Percentiles rank a stretch among this genome's conserved stretches.
Evolutionary conservation across 768 basidiomycete species (phyloP).

Genomic region (Leccinum uliginosum): DNA sequence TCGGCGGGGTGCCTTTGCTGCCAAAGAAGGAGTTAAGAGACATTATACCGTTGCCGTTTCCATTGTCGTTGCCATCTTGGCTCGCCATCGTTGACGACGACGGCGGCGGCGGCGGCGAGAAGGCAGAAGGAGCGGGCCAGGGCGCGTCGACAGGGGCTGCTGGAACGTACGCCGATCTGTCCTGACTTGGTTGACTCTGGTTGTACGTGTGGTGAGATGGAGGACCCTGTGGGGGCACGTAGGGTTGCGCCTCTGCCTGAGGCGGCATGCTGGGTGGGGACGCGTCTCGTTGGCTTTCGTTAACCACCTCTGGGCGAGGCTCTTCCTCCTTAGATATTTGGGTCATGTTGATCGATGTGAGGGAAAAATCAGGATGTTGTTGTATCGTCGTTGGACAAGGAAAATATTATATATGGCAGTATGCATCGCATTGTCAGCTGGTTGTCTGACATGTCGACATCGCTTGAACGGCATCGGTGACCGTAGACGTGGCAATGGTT

Average conservation of each 20-base stretch:
- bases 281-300: neutral
- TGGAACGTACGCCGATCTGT: neutral
- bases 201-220: slow-evolving; percentile 11
- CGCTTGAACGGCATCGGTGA: too few relatives aligned
- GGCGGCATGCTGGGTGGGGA: slow-evolving; percentile 1
- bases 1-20: slow-evolving; percentile 20
- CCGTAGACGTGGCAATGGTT: too few relatives aligned
- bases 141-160: neutral
- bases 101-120: neutral
- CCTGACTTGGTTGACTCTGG: slow-evolving; percentile 3
- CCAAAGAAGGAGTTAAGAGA: slow-evolving; percentile 27
- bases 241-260: neutral
- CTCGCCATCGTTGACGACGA: too few relatives aligned
- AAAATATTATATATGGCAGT: too few relatives aligned
- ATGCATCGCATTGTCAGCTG: neutral
- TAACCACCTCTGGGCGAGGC: too few relatives aligned
- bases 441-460: too few relatives aligned
- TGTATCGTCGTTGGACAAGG: too few relatives aligned
- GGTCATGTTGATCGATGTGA: slow-evolving; percentile 12
- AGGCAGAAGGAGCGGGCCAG: neutral
- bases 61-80: too few relatives aligned
- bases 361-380: too few relatives aligned
- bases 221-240: slow-evolving; percentile 5
- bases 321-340: too few relatives aligned
- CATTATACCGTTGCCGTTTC: slow-evolving; percentile 4